phyloP scores from a whole-genome alignment of 805 yeast species.

The Zygoascus biomembranicola region DNA sequence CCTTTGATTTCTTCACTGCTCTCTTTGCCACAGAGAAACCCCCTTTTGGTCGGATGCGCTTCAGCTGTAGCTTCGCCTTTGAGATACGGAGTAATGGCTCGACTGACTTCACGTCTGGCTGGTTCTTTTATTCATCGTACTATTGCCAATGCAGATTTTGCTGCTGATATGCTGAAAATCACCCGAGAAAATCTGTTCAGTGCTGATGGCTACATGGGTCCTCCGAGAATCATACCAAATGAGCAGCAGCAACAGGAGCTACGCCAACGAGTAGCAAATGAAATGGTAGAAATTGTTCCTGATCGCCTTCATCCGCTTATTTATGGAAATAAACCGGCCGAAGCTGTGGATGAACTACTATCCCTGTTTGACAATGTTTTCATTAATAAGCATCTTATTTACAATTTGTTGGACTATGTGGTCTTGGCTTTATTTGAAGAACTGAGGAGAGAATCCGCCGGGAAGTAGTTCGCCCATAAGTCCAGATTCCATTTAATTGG shows the following conservation, averaged over 20 bases:
- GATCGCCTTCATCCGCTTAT: conserved; percentile 11
- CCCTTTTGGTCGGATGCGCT: conserved; percentile 10
- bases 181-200: conserved; percentile 39
- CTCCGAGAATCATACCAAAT: conserved; percentile 36
- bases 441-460: conserved; percentile 8
- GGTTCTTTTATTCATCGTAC: conserved; percentile 6
- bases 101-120: conserved; percentile 11
- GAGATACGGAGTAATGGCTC: conserved; percentile 11
- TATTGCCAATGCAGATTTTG: conserved; percentile 12
- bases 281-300: conserved; percentile 7
- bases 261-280: conserved; percentile 10
- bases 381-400: conserved; percentile 26
- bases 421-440: conserved; percentile 23
- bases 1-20: conserved; percentile 8
- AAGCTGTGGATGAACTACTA: conserved; percentile 18
- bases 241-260: conserved; percentile 31
- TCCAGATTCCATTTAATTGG: conserved; percentile 7
- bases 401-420: conserved; percentile 22
- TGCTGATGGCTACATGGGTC: conserved; percentile 42
- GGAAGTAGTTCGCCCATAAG: conserved; percentile 5
- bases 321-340: conserved; percentile 16
- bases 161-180: conserved; percentile 21
- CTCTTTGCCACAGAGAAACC: conserved; percentile 8
- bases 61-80: conserved; percentile 6
- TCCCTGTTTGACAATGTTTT: conserved; percentile 20